phyloP scores from a whole-genome alignment of 106 monocot genomes.

The Apostasia ramifera region DNA sequence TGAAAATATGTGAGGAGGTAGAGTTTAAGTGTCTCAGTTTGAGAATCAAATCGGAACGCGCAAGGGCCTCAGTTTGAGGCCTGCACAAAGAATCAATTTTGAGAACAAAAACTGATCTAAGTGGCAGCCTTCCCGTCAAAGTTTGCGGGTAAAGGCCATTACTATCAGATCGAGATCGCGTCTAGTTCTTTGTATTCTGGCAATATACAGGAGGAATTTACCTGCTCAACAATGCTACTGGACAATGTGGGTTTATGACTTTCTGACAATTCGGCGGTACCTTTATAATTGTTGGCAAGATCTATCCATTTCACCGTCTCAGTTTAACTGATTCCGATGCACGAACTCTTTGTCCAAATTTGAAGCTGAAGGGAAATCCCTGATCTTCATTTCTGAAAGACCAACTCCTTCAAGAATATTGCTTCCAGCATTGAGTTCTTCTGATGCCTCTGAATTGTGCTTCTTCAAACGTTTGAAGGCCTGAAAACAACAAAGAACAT shows the following conservation, averaged over 20 bases:
- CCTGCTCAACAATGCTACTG: not conserved
- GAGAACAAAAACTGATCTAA: slow-evolving; percentile 10
- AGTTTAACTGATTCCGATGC: not conserved
- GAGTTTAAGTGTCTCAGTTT: too few relatives aligned
- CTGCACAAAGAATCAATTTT: slow-evolving; percentile 25
- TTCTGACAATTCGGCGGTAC: not conserved
- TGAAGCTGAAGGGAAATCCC: not conserved
- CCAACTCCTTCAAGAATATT: not conserved
- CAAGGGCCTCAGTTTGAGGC: slow-evolving; percentile 15
- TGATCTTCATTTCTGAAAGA: not conserved
- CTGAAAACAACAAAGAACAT: not conserved
- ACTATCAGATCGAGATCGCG: too few relatives aligned
- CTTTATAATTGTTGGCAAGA: not conserved
- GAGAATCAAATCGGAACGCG: slow-evolving; percentile 7
- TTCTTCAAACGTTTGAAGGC: slow-evolving; percentile 9
- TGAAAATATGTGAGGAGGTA: too few relatives aligned
- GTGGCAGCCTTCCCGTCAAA: not conserved
- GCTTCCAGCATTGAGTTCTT: not conserved
- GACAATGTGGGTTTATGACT: not conserved
- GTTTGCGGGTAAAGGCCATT: not conserved
- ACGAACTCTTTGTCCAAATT: not conserved
- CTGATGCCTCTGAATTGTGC: slow-evolving; percentile 1
- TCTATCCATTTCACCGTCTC: not conserved
- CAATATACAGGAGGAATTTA: not conserved
- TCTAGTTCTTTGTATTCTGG: not conserved